phyloP scores from a whole-genome alignment of 495 filamentous ascomycete genomes.

The Aspergillus carlsbadensis region DNA sequence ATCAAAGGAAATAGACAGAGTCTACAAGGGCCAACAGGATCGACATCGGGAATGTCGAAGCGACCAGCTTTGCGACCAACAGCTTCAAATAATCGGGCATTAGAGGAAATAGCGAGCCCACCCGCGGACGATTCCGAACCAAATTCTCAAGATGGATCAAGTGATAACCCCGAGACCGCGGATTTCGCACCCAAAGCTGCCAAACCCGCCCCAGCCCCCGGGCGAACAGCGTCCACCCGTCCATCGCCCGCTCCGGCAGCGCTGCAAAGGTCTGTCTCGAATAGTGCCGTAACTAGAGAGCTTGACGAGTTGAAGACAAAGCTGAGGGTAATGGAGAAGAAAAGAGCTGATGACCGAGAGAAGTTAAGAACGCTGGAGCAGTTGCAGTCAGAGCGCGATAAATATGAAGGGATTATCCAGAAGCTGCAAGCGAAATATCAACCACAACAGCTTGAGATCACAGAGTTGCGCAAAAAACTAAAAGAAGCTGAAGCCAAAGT shows the following conservation, averaged over 20 bases:
- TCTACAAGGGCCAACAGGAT: slow-evolving; percentile 23
- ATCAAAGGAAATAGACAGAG: slow-evolving; percentile 37
- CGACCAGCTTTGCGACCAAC: slow-evolving; percentile 40
- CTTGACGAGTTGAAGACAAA: slow-evolving; percentile 79
- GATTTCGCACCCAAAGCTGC: slow-evolving; percentile 13
- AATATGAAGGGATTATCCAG: slow-evolving; percentile 85
- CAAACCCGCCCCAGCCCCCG: slow-evolving; percentile 35
- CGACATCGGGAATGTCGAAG: slow-evolving; percentile 31
- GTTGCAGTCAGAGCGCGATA: slow-evolving; percentile 75
- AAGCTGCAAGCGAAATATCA: slow-evolving; percentile 90
- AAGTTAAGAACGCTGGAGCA: slow-evolving; percentile 77
- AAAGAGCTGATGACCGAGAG: slow-evolving; percentile 82
- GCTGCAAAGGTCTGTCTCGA: slow-evolving; percentile 32
- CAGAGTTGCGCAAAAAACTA: slow-evolving; percentile 69
- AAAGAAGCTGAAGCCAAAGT: slow-evolving; percentile 70
- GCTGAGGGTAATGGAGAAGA: slow-evolving; percentile 75
- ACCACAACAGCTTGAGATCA: slow-evolving; percentile 77
- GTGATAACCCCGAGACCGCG: slow-evolving; percentile 23
- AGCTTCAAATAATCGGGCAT: slow-evolving; percentile 19
- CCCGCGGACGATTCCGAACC: slow-evolving; percentile 34
- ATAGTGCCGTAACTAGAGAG: slow-evolving; percentile 57
- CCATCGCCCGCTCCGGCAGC: slow-evolving; percentile 25
- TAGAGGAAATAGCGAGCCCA: slow-evolving; percentile 30
- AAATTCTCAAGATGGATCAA: slow-evolving; percentile 25
- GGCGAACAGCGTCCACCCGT: slow-evolving; percentile 24